These are phyloP conservation scores for Lactarius deliciosus DNA, from an alignment of 768 basidiomycete genomes.

Conservation along the genomic window DNA sequence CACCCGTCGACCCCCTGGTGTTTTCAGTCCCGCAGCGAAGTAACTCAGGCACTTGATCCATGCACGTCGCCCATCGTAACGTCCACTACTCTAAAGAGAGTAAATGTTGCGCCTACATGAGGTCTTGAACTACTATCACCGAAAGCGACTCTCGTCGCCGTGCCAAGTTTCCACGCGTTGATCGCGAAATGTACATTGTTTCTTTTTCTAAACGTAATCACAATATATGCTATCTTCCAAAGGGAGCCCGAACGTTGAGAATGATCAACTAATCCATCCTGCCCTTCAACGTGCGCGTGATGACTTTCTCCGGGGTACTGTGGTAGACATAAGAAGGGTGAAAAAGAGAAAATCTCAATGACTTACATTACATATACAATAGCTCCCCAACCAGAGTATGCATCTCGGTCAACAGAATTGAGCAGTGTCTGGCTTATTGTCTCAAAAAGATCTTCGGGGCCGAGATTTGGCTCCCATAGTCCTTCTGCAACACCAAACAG, in stretches of 20 bases:
- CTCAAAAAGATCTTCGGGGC: conserved; percentile 96
- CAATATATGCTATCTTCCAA: conserved; percentile 7
- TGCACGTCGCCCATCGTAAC: too few species aligned
- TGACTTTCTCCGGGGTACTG: conserved; percentile 71
- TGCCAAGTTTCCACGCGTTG: too few species aligned
- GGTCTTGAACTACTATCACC: neutral
- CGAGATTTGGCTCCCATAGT: conserved; percentile 96
- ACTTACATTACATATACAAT: conserved; percentile 94
- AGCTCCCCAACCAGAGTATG: conserved; percentile 95
- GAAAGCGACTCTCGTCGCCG: neutral
- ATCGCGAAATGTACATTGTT: conserved; percentile 13
- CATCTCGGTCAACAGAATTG: conserved; percentile 95
- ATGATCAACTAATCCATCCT: conserved; percentile 75
- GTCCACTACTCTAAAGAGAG: neutral
- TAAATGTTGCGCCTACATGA: too few species aligned
- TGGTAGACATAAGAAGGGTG: conserved; percentile 24
- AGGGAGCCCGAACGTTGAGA: neutral
- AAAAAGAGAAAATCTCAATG: conserved; percentile 8
- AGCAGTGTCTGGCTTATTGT: conserved; percentile 95
- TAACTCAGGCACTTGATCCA: too few species aligned
- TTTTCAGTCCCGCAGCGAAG: neutral
- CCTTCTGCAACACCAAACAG: conserved; percentile 97
- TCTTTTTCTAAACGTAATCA: conserved; percentile 1
- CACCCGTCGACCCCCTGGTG: conserved; percentile 6
- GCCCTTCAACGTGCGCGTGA: conserved; percentile 84